Evolutionary conservation across 495 filamentous ascomycete genomes (phyloP).

Genomic region (Podospora tetraspora): DNA sequence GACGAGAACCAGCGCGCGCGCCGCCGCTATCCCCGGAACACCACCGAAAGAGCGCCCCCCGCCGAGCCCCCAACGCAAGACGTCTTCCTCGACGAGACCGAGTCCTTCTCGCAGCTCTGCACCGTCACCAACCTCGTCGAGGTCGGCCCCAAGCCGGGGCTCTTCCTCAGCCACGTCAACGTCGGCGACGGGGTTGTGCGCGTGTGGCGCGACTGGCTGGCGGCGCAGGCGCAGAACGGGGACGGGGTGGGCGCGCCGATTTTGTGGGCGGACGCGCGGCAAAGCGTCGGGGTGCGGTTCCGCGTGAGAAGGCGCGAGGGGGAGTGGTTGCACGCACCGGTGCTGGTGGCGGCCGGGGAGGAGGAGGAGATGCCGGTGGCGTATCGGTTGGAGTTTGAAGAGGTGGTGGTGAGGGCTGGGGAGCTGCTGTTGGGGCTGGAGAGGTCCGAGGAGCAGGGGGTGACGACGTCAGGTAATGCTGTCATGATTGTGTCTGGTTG

Average conservation of each 20-base stretch:
- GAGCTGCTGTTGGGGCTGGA: constrained; percentile 55
- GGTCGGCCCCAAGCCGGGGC: constrained; percentile 50
- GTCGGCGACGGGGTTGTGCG: constrained; percentile 60
- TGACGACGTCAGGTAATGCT: constrained; percentile 50
- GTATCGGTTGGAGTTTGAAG: constrained; percentile 58
- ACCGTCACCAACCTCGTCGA: constrained; percentile 64
- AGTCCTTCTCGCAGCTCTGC: constrained; percentile 68
- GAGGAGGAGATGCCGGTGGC: constrained; percentile 57
- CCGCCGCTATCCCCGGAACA: constrained; percentile 27
- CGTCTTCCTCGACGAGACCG: constrained; percentile 60
- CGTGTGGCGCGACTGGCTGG: constrained; percentile 65
- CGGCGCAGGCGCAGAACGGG: constrained; percentile 28
- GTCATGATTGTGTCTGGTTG: constrained; percentile 51
- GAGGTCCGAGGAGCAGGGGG: constrained; percentile 47
- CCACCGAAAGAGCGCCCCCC: constrained; percentile 16
- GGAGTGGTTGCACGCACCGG: constrained; percentile 28
- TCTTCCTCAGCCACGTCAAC: constrained; percentile 56
- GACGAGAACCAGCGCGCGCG: constrained; percentile 40
- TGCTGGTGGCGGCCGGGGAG: constrained; percentile 44
- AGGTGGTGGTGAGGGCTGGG: constrained; percentile 56
- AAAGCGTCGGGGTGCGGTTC: constrained; percentile 55
- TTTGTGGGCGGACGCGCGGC: constrained; percentile 53
- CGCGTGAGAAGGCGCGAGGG: constrained; percentile 37
- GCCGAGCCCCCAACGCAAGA: constrained; percentile 46
- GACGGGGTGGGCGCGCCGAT: constrained; percentile 23